These are phyloP conservation scores for Barnettozyma salicaria DNA, from an alignment of 805 yeast species.

Conservation along the genomic window DNA sequence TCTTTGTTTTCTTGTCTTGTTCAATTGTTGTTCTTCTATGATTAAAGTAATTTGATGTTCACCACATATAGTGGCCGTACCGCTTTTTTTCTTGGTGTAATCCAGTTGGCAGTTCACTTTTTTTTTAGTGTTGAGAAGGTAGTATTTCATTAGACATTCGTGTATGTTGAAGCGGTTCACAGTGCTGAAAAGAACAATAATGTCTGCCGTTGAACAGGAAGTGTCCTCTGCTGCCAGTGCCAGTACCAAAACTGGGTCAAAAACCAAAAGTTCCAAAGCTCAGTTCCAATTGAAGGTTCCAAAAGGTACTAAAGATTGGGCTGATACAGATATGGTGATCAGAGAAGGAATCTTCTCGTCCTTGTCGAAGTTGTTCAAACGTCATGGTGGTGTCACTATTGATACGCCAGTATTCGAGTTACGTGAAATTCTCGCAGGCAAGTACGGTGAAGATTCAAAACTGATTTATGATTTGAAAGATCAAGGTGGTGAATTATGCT, in stretches of 20 bases:
- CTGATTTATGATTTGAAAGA: conserved; percentile 93
- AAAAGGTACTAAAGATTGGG: conserved; percentile 98
- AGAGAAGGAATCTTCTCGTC: conserved; percentile 81
- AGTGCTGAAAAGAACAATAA: conserved; percentile 9
- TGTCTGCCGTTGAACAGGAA: conserved; percentile 8
- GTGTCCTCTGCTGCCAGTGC: conserved; percentile 6
- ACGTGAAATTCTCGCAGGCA: conserved; percentile 91
- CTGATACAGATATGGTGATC: conserved; percentile 94
- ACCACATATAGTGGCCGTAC: conserved; percentile 1
- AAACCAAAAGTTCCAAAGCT: conserved; percentile 36
- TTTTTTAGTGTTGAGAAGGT: too few relatives aligned
- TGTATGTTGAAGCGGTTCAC: conserved; percentile 9
- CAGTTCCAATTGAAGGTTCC: conserved; percentile 87
- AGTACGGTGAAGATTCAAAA: conserved; percentile 98
- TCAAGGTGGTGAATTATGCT: conserved; percentile 97
- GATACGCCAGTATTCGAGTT: conserved; percentile 98
- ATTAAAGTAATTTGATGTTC: too few relatives aligned
- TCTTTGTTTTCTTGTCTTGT: not conserved
- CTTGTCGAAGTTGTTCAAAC: conserved; percentile 70
- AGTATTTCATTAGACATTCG: too few relatives aligned
- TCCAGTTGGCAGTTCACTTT: too few relatives aligned
- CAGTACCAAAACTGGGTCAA: conserved; percentile 4
- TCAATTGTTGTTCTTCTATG: not conserved
- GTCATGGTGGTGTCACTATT: conserved; percentile 97
- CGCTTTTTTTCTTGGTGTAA: too few relatives aligned